Evolutionary conservation across 805 yeast genomes (phyloP).

Genomic region (Yarrowia sp.): DNA sequence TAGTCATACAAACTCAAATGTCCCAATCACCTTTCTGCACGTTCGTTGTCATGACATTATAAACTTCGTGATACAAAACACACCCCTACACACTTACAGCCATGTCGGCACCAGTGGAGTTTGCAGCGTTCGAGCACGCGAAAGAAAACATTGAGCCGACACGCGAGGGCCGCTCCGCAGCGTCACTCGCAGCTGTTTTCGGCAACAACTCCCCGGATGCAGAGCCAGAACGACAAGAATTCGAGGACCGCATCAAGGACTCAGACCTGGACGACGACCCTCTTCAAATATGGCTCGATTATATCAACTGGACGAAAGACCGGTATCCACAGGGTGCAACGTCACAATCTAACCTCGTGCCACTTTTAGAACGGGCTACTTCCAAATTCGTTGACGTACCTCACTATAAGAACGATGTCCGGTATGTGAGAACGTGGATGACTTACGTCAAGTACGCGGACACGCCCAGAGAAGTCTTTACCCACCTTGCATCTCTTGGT

Average conservation of each 20-base stretch:
- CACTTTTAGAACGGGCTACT: constrained; percentile 67
- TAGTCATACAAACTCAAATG: background rate
- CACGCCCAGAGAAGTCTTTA: constrained; percentile 66
- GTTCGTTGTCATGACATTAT: constrained; percentile 9
- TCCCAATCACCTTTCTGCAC: constrained; percentile 19
- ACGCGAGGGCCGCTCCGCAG: constrained; percentile 65
- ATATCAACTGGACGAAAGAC: constrained; percentile 66
- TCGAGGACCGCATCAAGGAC: constrained; percentile 50
- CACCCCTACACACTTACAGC: constrained; percentile 18
- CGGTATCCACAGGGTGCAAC: constrained; percentile 57
- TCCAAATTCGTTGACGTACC: constrained; percentile 59
- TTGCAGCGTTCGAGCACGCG: constrained; percentile 52
- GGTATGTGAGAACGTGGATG: constrained; percentile 79
- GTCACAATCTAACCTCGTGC: constrained; percentile 61
- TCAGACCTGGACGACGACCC: constrained; percentile 67
- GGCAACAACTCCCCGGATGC: constrained; percentile 24
- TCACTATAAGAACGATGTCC: constrained; percentile 75
- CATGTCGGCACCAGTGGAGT: constrained; percentile 36
- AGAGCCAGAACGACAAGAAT: constrained; percentile 40
- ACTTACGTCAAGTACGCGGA: constrained; percentile 67
- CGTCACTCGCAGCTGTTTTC: constrained; percentile 49
- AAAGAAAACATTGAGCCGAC: constrained; percentile 58
- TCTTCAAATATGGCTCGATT: constrained; percentile 67
- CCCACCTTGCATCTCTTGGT: constrained; percentile 63
- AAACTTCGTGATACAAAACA: constrained; percentile 13